Evolutionary conservation across 306 rosid genomes (phyloP).

Genomic region (Pachyrhizus erosus): DNA sequence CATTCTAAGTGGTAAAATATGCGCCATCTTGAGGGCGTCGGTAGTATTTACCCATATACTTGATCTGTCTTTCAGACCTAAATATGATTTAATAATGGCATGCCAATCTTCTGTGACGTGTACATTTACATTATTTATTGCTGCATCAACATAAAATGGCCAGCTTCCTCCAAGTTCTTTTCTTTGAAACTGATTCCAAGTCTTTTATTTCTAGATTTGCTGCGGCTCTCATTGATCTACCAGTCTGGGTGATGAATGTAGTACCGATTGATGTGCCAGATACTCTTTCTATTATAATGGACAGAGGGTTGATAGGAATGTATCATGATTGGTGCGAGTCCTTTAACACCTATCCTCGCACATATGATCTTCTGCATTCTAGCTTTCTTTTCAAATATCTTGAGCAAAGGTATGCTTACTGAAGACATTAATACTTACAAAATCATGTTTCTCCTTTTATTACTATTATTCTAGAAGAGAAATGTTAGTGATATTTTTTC

Average conservation of each 20-base stretch:
- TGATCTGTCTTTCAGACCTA: not conserved
- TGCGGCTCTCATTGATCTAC: conserved; percentile 73
- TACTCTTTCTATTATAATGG: conserved; percentile 71
- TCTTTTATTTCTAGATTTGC: conserved; percentile 73
- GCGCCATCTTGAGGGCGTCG: not conserved
- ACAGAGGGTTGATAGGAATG: conserved; percentile 87
- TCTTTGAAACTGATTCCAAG: conserved; percentile 36
- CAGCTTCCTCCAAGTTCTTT: not conserved
- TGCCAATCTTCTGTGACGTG: not conserved
- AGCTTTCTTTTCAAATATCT: conserved; percentile 69
- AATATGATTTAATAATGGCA: not conserved
- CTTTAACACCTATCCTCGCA: conserved; percentile 85
- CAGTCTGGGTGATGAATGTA: conserved; percentile 95
- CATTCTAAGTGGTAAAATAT: not conserved
- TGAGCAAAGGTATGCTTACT: conserved; percentile 64
- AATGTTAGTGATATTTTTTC: no score
- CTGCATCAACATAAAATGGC: not conserved
- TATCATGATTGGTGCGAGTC: conserved; percentile 99
- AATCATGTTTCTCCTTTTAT: conserved; percentile 6
- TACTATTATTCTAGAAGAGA: conserved; percentile 2
- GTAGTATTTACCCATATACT: not conserved
- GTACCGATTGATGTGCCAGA: conserved; percentile 75
- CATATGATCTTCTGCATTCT: conserved; percentile 88
- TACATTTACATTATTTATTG: not conserved
- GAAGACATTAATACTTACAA: conserved; percentile 3